phyloP scores from a whole-genome alignment of 306 rosid species.

The Medicago lupulina region DNA sequence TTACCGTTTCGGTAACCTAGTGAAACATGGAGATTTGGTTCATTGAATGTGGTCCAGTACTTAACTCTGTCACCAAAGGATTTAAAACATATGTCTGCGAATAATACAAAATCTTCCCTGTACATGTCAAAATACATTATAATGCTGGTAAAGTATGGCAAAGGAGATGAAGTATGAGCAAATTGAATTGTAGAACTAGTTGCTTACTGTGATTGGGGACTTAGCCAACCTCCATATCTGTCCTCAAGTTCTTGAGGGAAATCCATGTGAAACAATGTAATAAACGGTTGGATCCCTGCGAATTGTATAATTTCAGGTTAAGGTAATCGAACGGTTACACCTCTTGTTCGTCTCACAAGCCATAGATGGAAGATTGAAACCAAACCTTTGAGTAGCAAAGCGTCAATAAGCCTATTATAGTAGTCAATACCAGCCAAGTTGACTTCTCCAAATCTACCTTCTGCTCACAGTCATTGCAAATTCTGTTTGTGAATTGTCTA shows the following conservation, averaged over 20 bases:
- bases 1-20: constrained; percentile 12
- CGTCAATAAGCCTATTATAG: constrained; percentile 61
- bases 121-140: constrained; percentile 23
- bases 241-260: constrained; percentile 55
- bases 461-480: constrained; percentile 44
- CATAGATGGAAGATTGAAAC: constrained; percentile 24
- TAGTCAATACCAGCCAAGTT: constrained; percentile 58
- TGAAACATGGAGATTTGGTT: constrained; percentile 46
- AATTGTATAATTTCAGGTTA: not conserved
- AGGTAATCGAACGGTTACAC: not conserved
- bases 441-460: constrained; percentile 71
- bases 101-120: constrained; percentile 55
- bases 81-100: constrained; percentile 54
- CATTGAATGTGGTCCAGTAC: constrained; percentile 66
- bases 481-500: constrained; percentile 32
- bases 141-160: constrained; percentile 2
- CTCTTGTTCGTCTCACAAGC: constrained; percentile 9
- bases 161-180: not conserved
- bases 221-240: constrained; percentile 55
- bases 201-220: constrained; percentile 50
- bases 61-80: constrained; percentile 66
- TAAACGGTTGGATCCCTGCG: constrained; percentile 60
- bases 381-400: constrained; percentile 61
- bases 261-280: constrained; percentile 56
- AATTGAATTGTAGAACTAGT: not conserved